phyloP scores from a whole-genome alignment of 306 rosid species.

The Herpetospermum pedunculosum region DNA sequence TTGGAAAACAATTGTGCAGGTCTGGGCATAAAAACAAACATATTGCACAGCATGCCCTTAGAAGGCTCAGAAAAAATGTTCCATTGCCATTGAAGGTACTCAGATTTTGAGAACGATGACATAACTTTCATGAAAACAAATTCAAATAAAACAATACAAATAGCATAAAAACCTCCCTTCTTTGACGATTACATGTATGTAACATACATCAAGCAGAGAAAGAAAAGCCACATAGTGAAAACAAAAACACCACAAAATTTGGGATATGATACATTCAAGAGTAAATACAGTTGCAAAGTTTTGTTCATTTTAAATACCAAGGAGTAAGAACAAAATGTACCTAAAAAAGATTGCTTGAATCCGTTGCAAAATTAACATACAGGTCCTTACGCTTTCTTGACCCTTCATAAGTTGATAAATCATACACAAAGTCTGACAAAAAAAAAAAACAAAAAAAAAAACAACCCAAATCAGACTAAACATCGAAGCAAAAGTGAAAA shows the following conservation, averaged over 20 bases:
- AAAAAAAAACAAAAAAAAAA: background rate
- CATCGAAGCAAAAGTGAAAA: background rate
- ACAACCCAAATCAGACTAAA: conserved; percentile 2
- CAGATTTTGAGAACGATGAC: background rate
- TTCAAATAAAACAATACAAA: background rate
- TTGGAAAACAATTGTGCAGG: background rate
- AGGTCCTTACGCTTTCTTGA: conserved; percentile 8
- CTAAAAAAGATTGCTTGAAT: conserved; percentile 5
- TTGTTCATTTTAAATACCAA: conserved; percentile 6
- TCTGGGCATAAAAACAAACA: background rate
- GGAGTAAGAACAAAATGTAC: conserved; percentile 5
- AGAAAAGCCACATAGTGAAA: background rate
- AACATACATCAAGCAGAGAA: background rate
- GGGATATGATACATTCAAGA: background rate
- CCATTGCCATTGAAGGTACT: background rate
- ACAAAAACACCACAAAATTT: background rate
- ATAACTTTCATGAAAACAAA: background rate
- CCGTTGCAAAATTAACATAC: conserved; percentile 5
- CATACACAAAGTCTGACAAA: conserved; percentile 3
- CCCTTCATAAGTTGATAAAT: conserved; percentile 4
- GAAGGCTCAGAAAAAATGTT: background rate
- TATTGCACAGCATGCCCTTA: background rate
- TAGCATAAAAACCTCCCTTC: background rate
- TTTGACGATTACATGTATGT: background rate
- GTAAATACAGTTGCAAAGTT: background rate